phyloP scores from a whole-genome alignment of 768 basidiomycete species.

The Cystobasidium tubakii region DNA sequence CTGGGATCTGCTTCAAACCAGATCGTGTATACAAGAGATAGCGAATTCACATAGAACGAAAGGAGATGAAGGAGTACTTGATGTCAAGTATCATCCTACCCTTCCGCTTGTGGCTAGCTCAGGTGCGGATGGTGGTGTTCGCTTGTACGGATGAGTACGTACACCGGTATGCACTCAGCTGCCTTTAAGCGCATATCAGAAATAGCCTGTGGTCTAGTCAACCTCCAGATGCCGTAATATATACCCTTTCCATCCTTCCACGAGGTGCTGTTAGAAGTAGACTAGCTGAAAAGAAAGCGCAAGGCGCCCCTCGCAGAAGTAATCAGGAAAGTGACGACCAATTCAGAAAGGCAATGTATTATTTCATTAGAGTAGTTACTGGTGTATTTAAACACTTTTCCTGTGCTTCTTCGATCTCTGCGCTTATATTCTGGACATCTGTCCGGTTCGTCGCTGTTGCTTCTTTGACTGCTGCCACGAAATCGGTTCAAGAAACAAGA shows the following conservation, averaged over 20 bases:
- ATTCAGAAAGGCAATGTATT: neutral
- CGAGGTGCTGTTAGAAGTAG: neutral
- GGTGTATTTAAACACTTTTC: no score
- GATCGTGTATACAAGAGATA: conserved; percentile 79
- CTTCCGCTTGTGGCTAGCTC: conserved; percentile 84
- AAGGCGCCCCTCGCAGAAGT: neutral
- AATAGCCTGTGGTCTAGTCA: no score
- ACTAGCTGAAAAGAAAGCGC: neutral
- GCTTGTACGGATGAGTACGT: conserved; percentile 55
- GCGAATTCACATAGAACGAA: conserved; percentile 76
- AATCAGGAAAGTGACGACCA: neutral
- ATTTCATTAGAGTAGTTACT: neutral
- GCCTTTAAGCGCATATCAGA: no score
- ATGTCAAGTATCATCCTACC: conserved; percentile 74
- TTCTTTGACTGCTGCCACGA: neutral
- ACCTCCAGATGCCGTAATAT: no score
- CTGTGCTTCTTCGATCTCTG: no score
- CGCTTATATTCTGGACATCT: no score
- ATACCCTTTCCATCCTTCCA: neutral
- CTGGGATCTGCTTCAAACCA: conserved; percentile 79
- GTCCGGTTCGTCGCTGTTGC: neutral
- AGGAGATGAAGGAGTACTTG: conserved; percentile 81
- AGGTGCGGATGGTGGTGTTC: conserved; percentile 91
- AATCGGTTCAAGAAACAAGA: neutral
- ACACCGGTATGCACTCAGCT: no score